Conservation (phyloP, 768 basidiomycete genomes). For the Lentinula sp. region DNA sequence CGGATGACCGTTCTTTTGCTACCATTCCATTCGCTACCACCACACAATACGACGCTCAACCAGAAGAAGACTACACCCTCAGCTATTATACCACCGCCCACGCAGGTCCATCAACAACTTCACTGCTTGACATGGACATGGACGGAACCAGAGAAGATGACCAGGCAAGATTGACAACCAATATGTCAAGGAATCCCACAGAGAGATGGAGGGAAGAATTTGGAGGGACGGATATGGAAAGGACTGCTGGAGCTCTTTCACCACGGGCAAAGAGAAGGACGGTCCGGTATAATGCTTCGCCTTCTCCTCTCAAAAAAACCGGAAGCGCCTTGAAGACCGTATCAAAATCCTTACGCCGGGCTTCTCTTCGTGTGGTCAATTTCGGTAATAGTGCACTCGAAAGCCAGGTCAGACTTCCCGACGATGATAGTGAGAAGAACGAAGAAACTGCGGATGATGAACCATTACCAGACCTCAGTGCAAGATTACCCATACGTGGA, state of each 20-base stretch:
- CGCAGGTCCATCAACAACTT: slow-evolving; percentile 44
- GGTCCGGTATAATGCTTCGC: slow-evolving; percentile 44
- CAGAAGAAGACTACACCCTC: slow-evolving; percentile 12
- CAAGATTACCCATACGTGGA: slow-evolving; percentile 58
- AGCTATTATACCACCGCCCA: slow-evolving; percentile 36
- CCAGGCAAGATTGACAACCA: slow-evolving; percentile 49
- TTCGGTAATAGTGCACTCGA: slow-evolving; percentile 57
- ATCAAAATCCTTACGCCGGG: slow-evolving; percentile 50
- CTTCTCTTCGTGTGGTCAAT: slow-evolving; percentile 80
- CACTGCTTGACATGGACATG: slow-evolving; percentile 37
- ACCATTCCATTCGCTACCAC: slow-evolving; percentile 26
- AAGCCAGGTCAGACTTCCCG: slow-evolving; percentile 50
- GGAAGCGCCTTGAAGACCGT: slow-evolving; percentile 54
- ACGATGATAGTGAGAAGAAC: slow-evolving; percentile 34
- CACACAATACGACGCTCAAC: slow-evolving; percentile 25
- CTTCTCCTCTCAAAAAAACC: slow-evolving; percentile 58
- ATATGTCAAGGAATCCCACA: slow-evolving; percentile 34
- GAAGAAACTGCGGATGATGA: slow-evolving; percentile 25
- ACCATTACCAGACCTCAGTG: slow-evolving; percentile 36
- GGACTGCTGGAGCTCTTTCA: slow-evolving; percentile 29
- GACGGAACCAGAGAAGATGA: slow-evolving; percentile 52
- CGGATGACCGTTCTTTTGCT: slow-evolving; percentile 22
- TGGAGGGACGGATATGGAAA: slow-evolving; percentile 42
- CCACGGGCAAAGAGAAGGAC: slow-evolving; percentile 35
- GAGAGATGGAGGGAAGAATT: slow-evolving; percentile 21